Evolutionary conservation across 1,284 basidiomycete species (phyloP), one percentile per base, ranked within the genome.

Genomic region (Sanghuangporus weigelae): DNA sequence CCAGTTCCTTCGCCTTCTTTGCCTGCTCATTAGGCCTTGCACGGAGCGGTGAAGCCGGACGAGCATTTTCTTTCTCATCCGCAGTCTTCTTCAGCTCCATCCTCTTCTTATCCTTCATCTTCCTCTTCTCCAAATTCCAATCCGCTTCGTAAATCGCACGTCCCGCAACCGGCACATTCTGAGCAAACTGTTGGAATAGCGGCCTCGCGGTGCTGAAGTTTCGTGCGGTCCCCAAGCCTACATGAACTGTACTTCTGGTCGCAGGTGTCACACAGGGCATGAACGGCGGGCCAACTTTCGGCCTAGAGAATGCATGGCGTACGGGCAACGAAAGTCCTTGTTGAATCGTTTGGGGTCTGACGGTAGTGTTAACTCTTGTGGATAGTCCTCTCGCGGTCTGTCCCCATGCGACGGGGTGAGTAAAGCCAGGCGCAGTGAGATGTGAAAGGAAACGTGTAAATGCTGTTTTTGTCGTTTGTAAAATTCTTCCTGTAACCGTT

Each of bases 141-240:
- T 90, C 87, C 0, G 82, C 84, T 72, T 92, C 86, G 71, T 82
- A 85, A 42, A 92, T 76, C 0, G 90, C 83, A 40, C 90, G 82
- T 10, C 80, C 83, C 0, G 83, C 79, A 21, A 92, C 74, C 7
- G 90, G 90, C 1, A 90, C 84, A 71, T 92, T 92, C 72, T 92
- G 83, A 1, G 83, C 83, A 35, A 92, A 72, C 69, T 87, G 85
- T 72, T 90, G 85, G 78, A 92, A 92, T 59, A 92, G 80, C 3
- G 89, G 87, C 1, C 88, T 82, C 7, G 78, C 80, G 3, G 86
- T 83, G 35, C 83, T 84, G 73, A 92, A 92, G 70, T 85, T 89
- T 55, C 90, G 78, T 1, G 86, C 87, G 0, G 82, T 82, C 38
- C 88, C 89, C 0, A 92, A 76, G 7, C 90, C 90, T 26, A 92